Evolutionary conservation across 768 basidiomycete species (phyloP).

Genomic region (Termitomyces eurrhizus): DNA sequence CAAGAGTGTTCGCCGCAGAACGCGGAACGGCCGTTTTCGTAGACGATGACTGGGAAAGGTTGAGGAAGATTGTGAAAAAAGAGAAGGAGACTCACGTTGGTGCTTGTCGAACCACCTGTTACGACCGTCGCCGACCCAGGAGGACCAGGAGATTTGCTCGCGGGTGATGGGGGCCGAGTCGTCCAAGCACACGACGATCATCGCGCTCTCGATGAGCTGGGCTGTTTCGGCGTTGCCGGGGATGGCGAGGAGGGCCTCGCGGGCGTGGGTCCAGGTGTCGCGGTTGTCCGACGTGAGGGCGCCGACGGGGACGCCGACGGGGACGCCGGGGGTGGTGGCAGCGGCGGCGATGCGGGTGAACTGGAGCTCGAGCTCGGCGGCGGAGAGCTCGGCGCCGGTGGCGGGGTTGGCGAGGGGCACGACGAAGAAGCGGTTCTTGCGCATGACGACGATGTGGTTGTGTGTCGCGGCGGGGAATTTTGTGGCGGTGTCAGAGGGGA

Average conservation of each 20-base stretch:
- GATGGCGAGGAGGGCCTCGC: conserved; percentile 55
- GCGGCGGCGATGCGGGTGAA: conserved; percentile 64
- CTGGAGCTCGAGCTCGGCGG: conserved; percentile 82
- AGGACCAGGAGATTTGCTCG: conserved; percentile 75
- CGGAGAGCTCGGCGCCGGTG: conserved; percentile 67
- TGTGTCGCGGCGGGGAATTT: conserved; percentile 74
- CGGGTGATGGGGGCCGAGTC: conserved; percentile 77
- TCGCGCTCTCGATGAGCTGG: conserved; percentile 83
- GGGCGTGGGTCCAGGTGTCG: conserved; percentile 83
- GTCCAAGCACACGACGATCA: conserved; percentile 85
- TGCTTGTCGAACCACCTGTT: conserved; percentile 98
- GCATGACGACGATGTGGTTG: conserved; percentile 87
- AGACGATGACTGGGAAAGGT: conserved; percentile 91
- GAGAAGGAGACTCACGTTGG: conserved; percentile 55
- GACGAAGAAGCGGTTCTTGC: conserved; percentile 89
- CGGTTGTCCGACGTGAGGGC: conserved; percentile 86
- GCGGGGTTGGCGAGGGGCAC: conserved; percentile 60
- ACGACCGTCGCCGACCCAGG: conserved; percentile 87
- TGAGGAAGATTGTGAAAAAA: too few relatives aligned
- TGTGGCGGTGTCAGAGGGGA: conserved; percentile 76
- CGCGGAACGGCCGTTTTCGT: conserved; percentile 90
- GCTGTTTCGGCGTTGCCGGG: conserved; percentile 58
- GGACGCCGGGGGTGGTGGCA: conserved; percentile 39
- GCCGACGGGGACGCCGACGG: too few relatives aligned
- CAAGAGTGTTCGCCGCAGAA: conserved; percentile 90